Evolutionary conservation across 2,329 filamentous ascomycete species (phyloP), one percentile per base, ranked within the genome.

Genomic region (Diaporthe vexans): DNA sequence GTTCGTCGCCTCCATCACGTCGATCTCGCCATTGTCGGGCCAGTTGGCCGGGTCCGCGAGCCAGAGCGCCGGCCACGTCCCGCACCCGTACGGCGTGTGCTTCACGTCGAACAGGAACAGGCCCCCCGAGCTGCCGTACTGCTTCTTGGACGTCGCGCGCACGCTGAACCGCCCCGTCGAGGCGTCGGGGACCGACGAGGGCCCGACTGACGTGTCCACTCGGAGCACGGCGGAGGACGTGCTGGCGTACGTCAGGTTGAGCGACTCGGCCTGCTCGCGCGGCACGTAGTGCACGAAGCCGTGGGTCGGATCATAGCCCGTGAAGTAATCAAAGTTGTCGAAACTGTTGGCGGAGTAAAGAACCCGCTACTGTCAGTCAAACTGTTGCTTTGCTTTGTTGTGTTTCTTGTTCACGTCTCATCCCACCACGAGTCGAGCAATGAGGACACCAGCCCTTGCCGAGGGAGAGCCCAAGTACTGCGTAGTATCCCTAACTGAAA

Each of bases 61-160:
- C 92, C 92, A 94, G 15, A 94, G 85, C 0, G 92, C 88, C 2
- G 91, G 90, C 92, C 90, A 93, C 29, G 88, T 90, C 4, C 86
- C 90, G 78, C 91, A 93, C 56, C 90, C 91, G 78, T 86, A 89
- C 0, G 91, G 91, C 0, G 89, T 89, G 81, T 93, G 91, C 75
- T 88, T 85, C 76, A 93, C 85, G 79, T 93, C 91, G 78, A 93
- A 93, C 78, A 93, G 84, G 82, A 93, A 93, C n/a, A 93, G 87
- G 13, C 46, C 63, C 11, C 46, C 63, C 17, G 59, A 9, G 46
- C 29, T 51, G 46, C 29, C 51, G 81, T 92, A 93, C 58, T 88
- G 88, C 58, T 81, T 84, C 79, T 89, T 91, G 48, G 91, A 93
- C 75, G 90, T 86, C 73, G 93, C 83, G 19, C 91, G 90, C 19